Evolutionary conservation across 306 rosid species (phyloP).

Genomic region (Trifolium subterraneum): DNA sequence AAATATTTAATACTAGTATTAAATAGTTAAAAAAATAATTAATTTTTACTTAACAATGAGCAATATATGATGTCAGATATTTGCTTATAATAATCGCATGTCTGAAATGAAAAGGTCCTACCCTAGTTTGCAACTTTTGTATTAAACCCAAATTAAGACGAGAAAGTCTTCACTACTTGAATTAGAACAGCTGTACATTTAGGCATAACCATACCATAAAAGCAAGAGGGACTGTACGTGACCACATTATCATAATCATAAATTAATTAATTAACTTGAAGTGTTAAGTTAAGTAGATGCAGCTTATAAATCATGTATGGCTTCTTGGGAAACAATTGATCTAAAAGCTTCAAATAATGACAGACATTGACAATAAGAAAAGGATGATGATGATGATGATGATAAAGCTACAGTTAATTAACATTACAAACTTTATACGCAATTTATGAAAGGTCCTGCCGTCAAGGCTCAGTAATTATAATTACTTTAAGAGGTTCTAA

Average conservation of each 20-base stretch:
- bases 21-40: too few relatives aligned
- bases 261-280: constrained; percentile 36
- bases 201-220: constrained; percentile 39
- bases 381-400: neutral
- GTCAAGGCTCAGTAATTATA: constrained; percentile 41
- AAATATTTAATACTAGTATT: too few relatives aligned
- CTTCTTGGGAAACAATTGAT: constrained; percentile 37
- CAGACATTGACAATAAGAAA: constrained; percentile 45
- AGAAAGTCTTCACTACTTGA: constrained; percentile 42
- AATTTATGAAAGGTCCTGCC: constrained; percentile 43
- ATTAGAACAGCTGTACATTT: constrained; percentile 46
- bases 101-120: constrained; percentile 22
- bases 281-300: constrained; percentile 36
- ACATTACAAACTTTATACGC: constrained; percentile 38
- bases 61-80: too few relatives aligned
- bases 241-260: constrained; percentile 24
- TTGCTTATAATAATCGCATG: too few relatives aligned
- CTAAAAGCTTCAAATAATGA: constrained; percentile 47
- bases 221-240: constrained; percentile 34
- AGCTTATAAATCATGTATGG: constrained; percentile 35
- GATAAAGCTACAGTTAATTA: constrained; percentile 29
- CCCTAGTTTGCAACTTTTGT: constrained; percentile 21
- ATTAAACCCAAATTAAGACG: constrained; percentile 41
- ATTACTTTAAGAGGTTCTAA: neutral
- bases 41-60: too few relatives aligned